These are phyloP conservation scores for Cadophora luteo-olivacea DNA, from an alignment of 2,329 filamentous ascomycete species.

Conservation along the genomic window DNA sequence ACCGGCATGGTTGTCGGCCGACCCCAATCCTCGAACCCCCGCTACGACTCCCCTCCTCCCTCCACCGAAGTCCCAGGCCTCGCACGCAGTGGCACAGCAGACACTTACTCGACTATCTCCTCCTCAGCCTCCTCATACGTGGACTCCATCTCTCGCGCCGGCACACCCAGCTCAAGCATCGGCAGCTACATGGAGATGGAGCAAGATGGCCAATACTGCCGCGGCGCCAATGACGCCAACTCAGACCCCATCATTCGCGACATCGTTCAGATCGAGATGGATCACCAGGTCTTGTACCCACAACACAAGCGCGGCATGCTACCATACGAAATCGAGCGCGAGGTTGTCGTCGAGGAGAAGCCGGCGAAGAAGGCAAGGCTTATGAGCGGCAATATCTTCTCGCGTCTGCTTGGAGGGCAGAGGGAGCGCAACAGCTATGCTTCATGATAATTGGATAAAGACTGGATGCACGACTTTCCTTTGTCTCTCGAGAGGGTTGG, in stretches of 20 bases:
- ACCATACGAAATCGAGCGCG: slow-evolving; percentile 43
- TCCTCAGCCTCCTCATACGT: slow-evolving; percentile 45
- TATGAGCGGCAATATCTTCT: slow-evolving; percentile 29
- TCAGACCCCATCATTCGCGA: slow-evolving; percentile 33
- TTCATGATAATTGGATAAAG: not conserved
- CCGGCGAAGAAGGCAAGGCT: slow-evolving; percentile 40
- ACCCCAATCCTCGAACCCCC: slow-evolving; percentile 13
- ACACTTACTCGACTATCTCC: slow-evolving; percentile 40
- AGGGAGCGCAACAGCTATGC: slow-evolving; percentile 7
- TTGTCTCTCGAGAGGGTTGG: not conserved
- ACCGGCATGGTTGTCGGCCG: slow-evolving; percentile 23
- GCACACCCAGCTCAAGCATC: slow-evolving; percentile 46
- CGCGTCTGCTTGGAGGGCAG: slow-evolving; percentile 10
- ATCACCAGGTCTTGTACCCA: slow-evolving; percentile 30
- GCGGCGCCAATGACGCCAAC: slow-evolving; percentile 17
- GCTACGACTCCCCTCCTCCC: slow-evolving; percentile 45
- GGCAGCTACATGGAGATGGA: slow-evolving; percentile 41
- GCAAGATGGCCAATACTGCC: slow-evolving; percentile 24
- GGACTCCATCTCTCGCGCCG: slow-evolving; percentile 39
- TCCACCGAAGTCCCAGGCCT: slow-evolving; percentile 46
- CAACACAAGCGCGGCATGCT: slow-evolving; percentile 38
- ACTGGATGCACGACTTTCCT: not conserved
- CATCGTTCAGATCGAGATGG: slow-evolving; percentile 37
- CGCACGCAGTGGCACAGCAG: slow-evolving; percentile 43
- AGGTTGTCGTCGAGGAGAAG: slow-evolving; percentile 35